These are phyloP conservation scores for Fraxinus sp. DNA, from an alignment of 305 asterid genomes.

Conservation along the genomic window DNA sequence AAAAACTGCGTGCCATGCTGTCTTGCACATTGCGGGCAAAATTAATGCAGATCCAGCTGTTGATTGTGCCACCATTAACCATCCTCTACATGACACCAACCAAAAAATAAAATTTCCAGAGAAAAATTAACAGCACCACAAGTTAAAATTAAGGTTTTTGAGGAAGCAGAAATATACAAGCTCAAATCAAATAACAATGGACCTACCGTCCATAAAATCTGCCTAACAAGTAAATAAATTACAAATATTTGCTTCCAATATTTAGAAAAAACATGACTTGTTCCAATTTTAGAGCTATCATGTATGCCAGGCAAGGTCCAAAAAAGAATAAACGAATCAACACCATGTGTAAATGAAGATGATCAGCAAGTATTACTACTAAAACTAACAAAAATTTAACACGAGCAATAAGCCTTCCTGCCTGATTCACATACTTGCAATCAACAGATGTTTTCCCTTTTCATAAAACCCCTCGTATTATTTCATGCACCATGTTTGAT, in stretches of 20 bases:
- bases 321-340: not conserved
- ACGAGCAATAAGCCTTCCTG: not conserved
- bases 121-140: not conserved
- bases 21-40: conserved; percentile 77
- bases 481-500: not conserved
- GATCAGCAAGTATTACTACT: not conserved
- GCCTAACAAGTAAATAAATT: not conserved
- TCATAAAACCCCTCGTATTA: not conserved
- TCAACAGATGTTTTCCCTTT: not conserved
- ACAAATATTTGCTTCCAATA: not conserved
- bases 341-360: not conserved
- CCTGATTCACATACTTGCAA: not conserved
- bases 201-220: not conserved
- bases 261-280: not conserved
- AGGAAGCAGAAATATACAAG: not conserved
- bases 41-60: conserved; percentile 74
- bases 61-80: conserved; percentile 66
- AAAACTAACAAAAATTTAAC: not conserved
- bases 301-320: not conserved
- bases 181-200: not conserved
- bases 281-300: not conserved
- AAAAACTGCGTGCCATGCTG: conserved; percentile 51
- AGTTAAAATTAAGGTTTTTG: not conserved
- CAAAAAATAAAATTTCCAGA: not conserved
- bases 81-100: conserved; percentile 34